Conservation (phyloP, 257 asterid genomes). For the Solanum etuberosum region DNA sequence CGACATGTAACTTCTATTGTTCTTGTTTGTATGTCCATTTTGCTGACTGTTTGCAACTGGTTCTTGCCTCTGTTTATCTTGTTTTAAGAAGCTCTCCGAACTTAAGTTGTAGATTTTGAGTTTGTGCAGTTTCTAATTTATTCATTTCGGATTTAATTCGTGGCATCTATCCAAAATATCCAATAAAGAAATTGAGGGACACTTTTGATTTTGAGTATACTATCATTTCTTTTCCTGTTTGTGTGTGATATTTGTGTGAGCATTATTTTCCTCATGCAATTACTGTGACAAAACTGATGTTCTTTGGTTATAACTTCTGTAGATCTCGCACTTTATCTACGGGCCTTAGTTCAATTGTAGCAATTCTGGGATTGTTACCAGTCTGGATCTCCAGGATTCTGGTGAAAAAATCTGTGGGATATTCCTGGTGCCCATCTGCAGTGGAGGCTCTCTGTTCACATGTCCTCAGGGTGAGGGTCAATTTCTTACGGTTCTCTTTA, state of each 20-base stretch:
- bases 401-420: slow-evolving; percentile 42
- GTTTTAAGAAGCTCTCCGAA: neutral
- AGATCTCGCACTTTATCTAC: slow-evolving; percentile 45
- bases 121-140: neutral
- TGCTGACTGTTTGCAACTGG: neutral
- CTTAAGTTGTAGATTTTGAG: neutral
- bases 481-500: neutral
- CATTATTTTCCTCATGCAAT: neutral
- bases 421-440: slow-evolving; percentile 64
- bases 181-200: neutral
- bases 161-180: neutral
- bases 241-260: neutral
- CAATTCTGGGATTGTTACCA: slow-evolving; percentile 58
- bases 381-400: slow-evolving; percentile 30
- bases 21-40: neutral
- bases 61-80: neutral
- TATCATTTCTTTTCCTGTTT: neutral
- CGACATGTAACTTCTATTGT: neutral
- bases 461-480: slow-evolving; percentile 51
- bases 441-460: slow-evolving; percentile 45
- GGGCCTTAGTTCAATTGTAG: slow-evolving; percentile 44
- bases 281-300: neutral
- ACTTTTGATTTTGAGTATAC: neutral
- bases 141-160: neutral
- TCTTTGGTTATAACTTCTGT: slow-evolving; percentile 4